These are phyloP conservation scores for Leptomonas pyrrhocoris DNA, from an alignment of 208 protist species.

Conservation along the genomic window DNA sequence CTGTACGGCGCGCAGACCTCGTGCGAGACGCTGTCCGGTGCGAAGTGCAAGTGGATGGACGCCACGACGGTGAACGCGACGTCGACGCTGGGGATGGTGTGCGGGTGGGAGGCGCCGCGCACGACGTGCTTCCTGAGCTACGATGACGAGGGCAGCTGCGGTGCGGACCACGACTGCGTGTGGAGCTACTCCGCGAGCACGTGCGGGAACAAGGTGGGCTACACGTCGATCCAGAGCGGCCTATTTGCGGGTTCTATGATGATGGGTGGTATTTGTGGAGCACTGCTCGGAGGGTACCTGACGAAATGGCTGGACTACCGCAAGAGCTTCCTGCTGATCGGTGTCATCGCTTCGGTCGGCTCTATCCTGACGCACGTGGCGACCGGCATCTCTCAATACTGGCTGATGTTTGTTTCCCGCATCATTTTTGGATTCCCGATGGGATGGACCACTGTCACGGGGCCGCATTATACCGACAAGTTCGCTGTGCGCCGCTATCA, in stretches of 20 bases:
- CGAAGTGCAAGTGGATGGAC: constrained; percentile 26
- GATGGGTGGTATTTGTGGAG: constrained; percentile 35
- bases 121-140: constrained; percentile 24
- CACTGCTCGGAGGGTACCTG: constrained; percentile 17
- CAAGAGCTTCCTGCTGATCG: constrained; percentile 37
- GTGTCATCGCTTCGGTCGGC: constrained; percentile 15
- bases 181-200: constrained; percentile 20
- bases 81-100: constrained; percentile 17
- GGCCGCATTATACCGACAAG: constrained; percentile 38
- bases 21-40: constrained; percentile 25
- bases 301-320: constrained; percentile 24
- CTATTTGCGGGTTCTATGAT: constrained; percentile 41
- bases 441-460: constrained; percentile 28
- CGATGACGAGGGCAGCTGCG: constrained; percentile 18
- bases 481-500: constrained; percentile 5
- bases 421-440: constrained; percentile 36
- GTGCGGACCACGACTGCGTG: constrained; percentile 23
- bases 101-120: constrained; percentile 24
- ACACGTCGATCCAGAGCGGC: constrained; percentile 32
- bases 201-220: constrained; percentile 36
- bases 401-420: constrained; percentile 36
- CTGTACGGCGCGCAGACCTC: constrained; percentile 19
- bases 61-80: constrained; percentile 3
- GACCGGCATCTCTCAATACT: constrained; percentile 31
- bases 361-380: constrained; percentile 33